phyloP scores from a whole-genome alignment of 1,139 yeast genomes.

The Nakaseomyces bracarensis region DNA sequence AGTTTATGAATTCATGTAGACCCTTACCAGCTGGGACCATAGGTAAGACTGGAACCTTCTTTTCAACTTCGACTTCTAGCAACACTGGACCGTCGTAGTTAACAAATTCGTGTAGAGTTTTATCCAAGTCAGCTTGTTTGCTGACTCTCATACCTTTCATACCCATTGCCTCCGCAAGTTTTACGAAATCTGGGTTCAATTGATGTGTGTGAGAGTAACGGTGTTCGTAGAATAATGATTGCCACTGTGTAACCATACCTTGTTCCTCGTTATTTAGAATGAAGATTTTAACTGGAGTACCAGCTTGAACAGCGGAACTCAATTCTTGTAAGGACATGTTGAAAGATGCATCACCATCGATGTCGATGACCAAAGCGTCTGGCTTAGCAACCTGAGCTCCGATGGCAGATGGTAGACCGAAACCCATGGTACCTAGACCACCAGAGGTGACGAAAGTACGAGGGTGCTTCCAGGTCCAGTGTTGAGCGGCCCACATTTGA shows the following conservation, averaged over 20 bases:
- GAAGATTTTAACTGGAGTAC: conserved; percentile 80
- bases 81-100: conserved; percentile 77
- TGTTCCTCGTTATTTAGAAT: conserved; percentile 95
- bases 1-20: conserved; percentile 81
- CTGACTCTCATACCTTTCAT: conserved; percentile 69
- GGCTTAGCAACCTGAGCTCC: conserved; percentile 98
- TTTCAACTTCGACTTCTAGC: conserved; percentile 83
- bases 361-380: conserved; percentile 88
- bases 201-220: conserved; percentile 97
- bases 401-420: conserved; percentile 92
- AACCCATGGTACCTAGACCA: conserved; percentile 99
- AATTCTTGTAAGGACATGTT: conserved; percentile 94
- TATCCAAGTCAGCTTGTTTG: conserved; percentile 55
- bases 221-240: conserved; percentile 90
- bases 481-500: conserved; percentile 99
- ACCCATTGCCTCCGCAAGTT: conserved; percentile 91
- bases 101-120: conserved; percentile 64
- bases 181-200: conserved; percentile 84
- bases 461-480: conserved; percentile 86
- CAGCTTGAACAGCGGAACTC: conserved; percentile 89
- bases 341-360: conserved; percentile 97
- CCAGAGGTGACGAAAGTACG: conserved; percentile 94
- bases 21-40: conserved; percentile 98
- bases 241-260: conserved; percentile 99
- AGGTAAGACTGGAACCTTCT: conserved; percentile 95